Evolutionary conservation across 106 monocot species (phyloP).

Genomic region (Allium sativum): DNA sequence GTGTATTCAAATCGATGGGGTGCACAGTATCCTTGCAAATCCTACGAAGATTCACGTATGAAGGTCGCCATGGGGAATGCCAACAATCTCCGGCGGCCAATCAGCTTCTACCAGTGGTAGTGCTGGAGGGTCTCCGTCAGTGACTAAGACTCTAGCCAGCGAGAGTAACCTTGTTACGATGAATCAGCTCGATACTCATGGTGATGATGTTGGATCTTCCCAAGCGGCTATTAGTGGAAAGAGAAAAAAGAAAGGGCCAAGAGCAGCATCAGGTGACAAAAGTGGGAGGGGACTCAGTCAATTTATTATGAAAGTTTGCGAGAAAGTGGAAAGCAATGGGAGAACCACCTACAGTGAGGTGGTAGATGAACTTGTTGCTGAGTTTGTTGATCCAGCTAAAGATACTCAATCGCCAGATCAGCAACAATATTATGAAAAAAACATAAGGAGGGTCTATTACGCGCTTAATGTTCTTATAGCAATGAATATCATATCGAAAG

Average conservation of each 20-base stretch:
- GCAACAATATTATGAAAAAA: conserved; percentile 97
- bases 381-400: conserved; percentile 65
- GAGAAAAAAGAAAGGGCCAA: conserved; percentile 78
- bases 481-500: conserved; percentile 93
- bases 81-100: conserved; percentile 11
- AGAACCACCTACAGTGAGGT: conserved; percentile 85
- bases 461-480: conserved; percentile 92
- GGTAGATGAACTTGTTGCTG: conserved; percentile 93
- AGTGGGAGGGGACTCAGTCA: conserved; percentile 65
- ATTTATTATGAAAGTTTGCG: conserved; percentile 75
- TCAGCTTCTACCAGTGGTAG: conserved; percentile 13
- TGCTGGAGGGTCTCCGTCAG: not conserved
- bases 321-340: conserved; percentile 76
- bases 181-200: conserved; percentile 59
- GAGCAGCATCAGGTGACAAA: conserved; percentile 75
- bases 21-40: not conserved
- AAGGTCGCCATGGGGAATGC: conserved; percentile 4
- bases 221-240: conserved; percentile 43
- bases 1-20: not conserved
- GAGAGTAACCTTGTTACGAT: conserved; percentile 35
- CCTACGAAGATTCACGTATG: not conserved
- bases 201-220: conserved; percentile 57
- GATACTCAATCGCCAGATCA: conserved; percentile 60
- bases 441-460: conserved; percentile 93
- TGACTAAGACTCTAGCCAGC: conserved; percentile 1